Percentiles rank a stretch among this genome's conserved stretches.
Evolutionary conservation across 495 filamentous ascomycete genomes (phyloP).

Genomic region (Penicillium coffeae): DNA sequence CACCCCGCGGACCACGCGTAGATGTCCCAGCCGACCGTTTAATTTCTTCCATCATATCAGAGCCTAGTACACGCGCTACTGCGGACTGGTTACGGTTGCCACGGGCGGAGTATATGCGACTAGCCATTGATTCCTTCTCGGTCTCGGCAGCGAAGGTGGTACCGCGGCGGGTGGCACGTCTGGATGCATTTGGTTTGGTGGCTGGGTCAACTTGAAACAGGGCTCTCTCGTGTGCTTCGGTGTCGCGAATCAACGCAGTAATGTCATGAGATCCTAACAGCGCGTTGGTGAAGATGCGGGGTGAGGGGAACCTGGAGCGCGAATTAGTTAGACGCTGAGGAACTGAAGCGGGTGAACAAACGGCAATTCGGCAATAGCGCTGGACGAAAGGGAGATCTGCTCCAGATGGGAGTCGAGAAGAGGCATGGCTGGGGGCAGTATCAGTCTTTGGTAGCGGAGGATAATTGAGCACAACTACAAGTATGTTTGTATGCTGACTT

Average conservation of each 20-base stretch:
- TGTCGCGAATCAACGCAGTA: conserved; percentile 90
- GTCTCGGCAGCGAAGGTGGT: conserved; percentile 42
- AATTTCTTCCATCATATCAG: conserved; percentile 83
- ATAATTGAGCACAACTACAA: conserved; percentile 5
- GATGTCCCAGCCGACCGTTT: conserved; percentile 49
- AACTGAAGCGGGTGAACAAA: conserved; percentile 36
- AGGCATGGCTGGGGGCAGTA: conserved; percentile 58
- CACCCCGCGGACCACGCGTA: conserved; percentile 46
- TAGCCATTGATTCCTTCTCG: conserved; percentile 44
- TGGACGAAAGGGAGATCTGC: conserved; percentile 80
- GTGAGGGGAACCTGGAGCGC: conserved; percentile 67
- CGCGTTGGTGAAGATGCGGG: conserved; percentile 96
- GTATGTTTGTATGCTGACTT: background rate
- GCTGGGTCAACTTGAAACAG: conserved; percentile 86
- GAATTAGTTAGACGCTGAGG: conserved; percentile 1
- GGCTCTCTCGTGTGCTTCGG: conserved; percentile 90
- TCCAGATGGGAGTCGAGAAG: conserved; percentile 82
- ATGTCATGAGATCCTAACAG: conserved; percentile 86
- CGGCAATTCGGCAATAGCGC: conserved; percentile 81
- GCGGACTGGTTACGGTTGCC: conserved; percentile 73
- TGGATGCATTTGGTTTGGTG: conserved; percentile 32
- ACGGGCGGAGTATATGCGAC: conserved; percentile 48
- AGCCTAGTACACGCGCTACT: conserved; percentile 83
- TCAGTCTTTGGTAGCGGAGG: background rate
- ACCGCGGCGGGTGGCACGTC: conserved; percentile 44